A percentile compares a stretch with the other conserved stretches of the same genome.
phyloP scores from a whole-genome alignment of 345 rosid species.

The Geranium rotundifolium region DNA sequence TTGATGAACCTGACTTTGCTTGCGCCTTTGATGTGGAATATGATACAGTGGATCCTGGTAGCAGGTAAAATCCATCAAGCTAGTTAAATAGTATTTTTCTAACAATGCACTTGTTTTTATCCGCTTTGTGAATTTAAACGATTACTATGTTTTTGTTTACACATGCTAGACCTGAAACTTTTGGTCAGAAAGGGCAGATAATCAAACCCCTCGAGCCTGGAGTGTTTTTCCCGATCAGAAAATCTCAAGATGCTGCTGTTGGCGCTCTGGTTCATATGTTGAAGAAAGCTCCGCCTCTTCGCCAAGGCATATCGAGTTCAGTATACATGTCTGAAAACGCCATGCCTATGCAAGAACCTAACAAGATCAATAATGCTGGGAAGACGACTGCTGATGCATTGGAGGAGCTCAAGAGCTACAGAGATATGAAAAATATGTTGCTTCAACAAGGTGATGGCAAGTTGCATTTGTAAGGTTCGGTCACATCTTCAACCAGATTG shows the following conservation, averaged over 20 bases:
- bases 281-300: constrained; percentile 84
- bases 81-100: neutral
- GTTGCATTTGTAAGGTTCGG: constrained; percentile 7
- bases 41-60: constrained; percentile 43
- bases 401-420: constrained; percentile 71
- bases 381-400: constrained; percentile 84
- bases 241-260: constrained; percentile 82
- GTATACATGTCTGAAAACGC: constrained; percentile 21
- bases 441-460: constrained; percentile 37
- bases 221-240: constrained; percentile 30
- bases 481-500: too few species aligned
- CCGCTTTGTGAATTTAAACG: neutral
- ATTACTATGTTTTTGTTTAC: neutral
- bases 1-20: constrained; percentile 62
- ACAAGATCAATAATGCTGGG: constrained; percentile 10
- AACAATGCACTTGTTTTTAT: constrained; percentile 3
- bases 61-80: constrained; percentile 39
- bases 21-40: constrained; percentile 76
- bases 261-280: constrained; percentile 78
- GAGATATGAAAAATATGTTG: constrained; percentile 47
- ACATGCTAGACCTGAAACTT: constrained; percentile 45
- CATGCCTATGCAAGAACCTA: constrained; percentile 19
- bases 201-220: constrained; percentile 38
- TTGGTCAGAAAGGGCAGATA: constrained; percentile 34
- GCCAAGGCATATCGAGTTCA: constrained; percentile 33